phyloP scores from a whole-genome alignment of 106 monocot species.

The Allium fistulosum region DNA sequence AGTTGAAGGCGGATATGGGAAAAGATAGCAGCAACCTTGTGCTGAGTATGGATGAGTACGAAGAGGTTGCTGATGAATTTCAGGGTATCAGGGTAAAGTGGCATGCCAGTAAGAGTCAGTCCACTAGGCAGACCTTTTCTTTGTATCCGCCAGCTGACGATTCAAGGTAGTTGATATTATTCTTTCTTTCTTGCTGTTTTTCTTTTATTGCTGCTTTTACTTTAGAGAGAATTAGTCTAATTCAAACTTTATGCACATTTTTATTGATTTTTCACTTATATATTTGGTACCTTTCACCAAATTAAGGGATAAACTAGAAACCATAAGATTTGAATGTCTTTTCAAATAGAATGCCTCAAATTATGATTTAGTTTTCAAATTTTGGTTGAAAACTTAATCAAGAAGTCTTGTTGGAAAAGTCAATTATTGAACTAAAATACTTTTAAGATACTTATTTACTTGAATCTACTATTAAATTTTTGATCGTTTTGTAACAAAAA shows the following conservation, averaged over 20 bases:
- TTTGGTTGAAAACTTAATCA: no score
- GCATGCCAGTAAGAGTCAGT: background rate
- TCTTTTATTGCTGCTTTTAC: background rate
- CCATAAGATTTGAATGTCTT: background rate
- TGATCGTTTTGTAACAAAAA: no score
- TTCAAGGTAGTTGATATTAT: background rate
- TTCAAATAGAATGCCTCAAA: no score
- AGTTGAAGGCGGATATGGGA: constrained; percentile 44
- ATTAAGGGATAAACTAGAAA: background rate
- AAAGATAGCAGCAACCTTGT: constrained; percentile 17
- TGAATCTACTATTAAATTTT: no score
- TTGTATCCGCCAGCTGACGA: constrained; percentile 5
- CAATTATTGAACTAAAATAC: no score
- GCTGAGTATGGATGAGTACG: constrained; percentile 38
- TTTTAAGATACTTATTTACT: no score
- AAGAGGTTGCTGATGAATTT: constrained; percentile 44
- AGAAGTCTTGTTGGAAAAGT: no score
- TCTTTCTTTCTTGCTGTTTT: constrained; percentile 4
- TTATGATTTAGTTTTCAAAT: no score
- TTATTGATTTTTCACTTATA: background rate
- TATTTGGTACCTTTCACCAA: background rate
- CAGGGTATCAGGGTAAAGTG: constrained; percentile 27
- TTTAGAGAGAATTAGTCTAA: background rate
- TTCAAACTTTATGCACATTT: background rate
- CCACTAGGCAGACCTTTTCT: background rate